phyloP scores from a whole-genome alignment of 306 rosid genomes.

The Acmispon strigosus region DNA sequence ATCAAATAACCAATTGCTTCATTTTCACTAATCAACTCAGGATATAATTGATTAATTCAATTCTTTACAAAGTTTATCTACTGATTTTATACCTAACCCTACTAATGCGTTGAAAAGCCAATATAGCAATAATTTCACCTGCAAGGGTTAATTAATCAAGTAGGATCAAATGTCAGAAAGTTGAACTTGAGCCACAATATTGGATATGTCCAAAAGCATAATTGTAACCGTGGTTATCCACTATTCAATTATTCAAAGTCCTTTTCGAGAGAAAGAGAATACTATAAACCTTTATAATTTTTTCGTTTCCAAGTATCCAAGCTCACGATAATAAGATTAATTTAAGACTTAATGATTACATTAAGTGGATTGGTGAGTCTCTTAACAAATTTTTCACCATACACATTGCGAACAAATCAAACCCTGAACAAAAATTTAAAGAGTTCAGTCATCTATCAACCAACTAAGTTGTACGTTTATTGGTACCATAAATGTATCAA shows the following conservation, averaged over 20 bases:
- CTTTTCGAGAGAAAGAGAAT: background rate
- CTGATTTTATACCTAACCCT: background rate
- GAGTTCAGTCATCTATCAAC: too few relatives aligned
- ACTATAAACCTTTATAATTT: background rate
- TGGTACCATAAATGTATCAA: too few relatives aligned
- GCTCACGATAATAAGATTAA: too few relatives aligned
- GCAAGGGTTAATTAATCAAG: background rate
- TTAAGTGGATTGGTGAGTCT: too few relatives aligned
- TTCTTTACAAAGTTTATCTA: background rate
- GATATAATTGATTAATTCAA: background rate
- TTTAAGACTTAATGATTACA: too few relatives aligned
- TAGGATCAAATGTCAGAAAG: background rate
- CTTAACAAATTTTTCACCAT: too few relatives aligned
- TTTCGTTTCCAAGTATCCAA: too few relatives aligned
- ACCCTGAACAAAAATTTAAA: too few relatives aligned
- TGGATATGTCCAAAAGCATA: background rate
- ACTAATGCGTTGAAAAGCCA: background rate
- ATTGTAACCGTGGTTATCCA: conserved; percentile 2
- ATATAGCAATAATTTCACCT: background rate
- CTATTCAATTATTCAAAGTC: background rate
- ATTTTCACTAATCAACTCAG: background rate
- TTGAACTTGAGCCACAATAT: background rate
- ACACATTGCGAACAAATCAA: too few relatives aligned
- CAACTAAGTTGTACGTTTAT: too few relatives aligned
- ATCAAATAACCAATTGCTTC: background rate